phyloP scores from a whole-genome alignment of 768 basidiomycete genomes.

The Lyophyllum decastes region DNA sequence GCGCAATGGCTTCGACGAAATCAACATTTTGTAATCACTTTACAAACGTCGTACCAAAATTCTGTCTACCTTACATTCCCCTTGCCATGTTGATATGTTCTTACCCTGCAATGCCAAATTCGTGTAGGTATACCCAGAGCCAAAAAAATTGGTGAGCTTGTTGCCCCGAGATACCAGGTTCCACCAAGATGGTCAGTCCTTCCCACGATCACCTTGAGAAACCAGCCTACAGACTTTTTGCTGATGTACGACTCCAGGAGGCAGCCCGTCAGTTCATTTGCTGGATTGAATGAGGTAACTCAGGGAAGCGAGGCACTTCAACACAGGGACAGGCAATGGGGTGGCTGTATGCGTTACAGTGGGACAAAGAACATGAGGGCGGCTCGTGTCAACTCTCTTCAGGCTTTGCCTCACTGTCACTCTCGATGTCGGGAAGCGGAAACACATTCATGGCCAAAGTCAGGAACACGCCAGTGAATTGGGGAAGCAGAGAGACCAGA shows the following conservation, averaged over 20 bases:
- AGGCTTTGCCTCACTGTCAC: slow-evolving; percentile 15
- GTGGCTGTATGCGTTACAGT: slow-evolving; percentile 23
- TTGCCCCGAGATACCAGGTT: not conserved
- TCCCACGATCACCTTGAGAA: not conserved
- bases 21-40: not conserved
- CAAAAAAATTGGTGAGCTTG: not conserved
- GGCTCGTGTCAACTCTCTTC: slow-evolving; percentile 6
- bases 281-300: not conserved
- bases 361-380: slow-evolving; percentile 4
- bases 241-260: slow-evolving; percentile 6
- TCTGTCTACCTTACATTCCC: not conserved
- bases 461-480: slow-evolving; percentile 37
- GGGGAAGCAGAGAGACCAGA: slow-evolving; percentile 44
- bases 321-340: slow-evolving; percentile 21
- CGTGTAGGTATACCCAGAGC: not conserved
- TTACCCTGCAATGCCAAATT: not conserved
- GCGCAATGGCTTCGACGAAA: not conserved
- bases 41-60: not conserved
- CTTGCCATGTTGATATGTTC: not conserved
- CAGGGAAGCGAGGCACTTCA: slow-evolving; percentile 5
- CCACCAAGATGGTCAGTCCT: not conserved
- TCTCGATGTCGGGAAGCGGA: slow-evolving; percentile 38
- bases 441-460: slow-evolving; percentile 26
- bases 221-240: not conserved
- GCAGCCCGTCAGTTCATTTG: slow-evolving; percentile 4